phyloP scores from a whole-genome alignment of 2,329 filamentous ascomycete species.

The Diaporthe sp. region DNA sequence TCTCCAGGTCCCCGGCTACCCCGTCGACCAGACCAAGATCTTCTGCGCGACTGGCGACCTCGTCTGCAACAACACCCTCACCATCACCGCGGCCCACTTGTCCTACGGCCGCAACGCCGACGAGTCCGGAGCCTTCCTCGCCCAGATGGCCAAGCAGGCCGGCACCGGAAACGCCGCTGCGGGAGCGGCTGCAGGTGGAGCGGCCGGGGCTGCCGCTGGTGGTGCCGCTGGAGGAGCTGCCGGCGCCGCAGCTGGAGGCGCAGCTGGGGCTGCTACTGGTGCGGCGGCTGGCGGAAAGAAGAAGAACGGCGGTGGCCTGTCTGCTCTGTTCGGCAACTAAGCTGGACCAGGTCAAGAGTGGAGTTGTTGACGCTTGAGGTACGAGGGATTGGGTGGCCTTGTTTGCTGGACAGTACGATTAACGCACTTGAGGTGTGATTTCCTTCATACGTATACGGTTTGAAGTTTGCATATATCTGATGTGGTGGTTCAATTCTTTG shows the following conservation, averaged over 20 bases:
- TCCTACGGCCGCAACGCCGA: constrained; percentile 42
- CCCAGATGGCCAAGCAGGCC: constrained; percentile 30
- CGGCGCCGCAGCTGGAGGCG: not conserved
- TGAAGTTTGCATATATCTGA: constrained; percentile 2
- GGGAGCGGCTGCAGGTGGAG: not conserved
- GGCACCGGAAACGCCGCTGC: not conserved
- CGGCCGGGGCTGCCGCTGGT: not conserved
- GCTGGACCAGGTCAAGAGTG: not conserved
- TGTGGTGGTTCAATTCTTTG: not conserved
- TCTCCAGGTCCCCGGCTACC: constrained; percentile 43
- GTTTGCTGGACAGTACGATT: not conserved
- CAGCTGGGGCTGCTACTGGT: not conserved
- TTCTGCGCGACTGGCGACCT: constrained; percentile 45
- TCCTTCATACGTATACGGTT: not conserved
- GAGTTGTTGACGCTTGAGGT: not conserved
- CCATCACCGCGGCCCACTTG: constrained; percentile 44
- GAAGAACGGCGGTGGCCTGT: constrained; percentile 9
- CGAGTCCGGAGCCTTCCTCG: constrained; percentile 42
- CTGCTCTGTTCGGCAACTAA: constrained; percentile 1
- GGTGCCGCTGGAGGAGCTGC: not conserved
- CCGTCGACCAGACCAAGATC: constrained; percentile 42
- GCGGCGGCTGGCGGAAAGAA: not conserved
- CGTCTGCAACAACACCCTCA: constrained; percentile 44
- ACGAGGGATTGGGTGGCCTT: not conserved
- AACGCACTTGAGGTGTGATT: not conserved